These are phyloP conservation scores for Scheffersomyces cryptocercus DNA, from an alignment of 1,139 yeast species.

Conservation along the genomic window DNA sequence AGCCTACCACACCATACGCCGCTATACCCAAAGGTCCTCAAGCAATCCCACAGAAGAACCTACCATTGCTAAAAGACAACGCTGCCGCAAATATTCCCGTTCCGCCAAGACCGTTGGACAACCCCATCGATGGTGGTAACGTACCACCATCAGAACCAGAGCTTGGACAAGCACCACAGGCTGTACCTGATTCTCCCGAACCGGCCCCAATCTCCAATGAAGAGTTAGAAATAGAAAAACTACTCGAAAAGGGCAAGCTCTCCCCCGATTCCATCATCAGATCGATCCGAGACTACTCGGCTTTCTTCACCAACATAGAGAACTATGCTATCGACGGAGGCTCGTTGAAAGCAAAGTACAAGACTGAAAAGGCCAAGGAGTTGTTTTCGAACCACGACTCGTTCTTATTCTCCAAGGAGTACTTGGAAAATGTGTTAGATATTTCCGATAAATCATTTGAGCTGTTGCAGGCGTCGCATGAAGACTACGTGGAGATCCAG, in stretches of 20 bases:
- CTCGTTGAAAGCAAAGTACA: constrained; percentile 38
- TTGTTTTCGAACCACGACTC: constrained; percentile 22
- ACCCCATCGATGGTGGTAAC: no score
- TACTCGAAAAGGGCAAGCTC: not conserved
- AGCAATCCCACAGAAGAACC: not conserved
- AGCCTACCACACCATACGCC: no score
- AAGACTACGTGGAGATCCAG: constrained; percentile 28
- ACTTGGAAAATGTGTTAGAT: constrained; percentile 41
- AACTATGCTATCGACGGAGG: constrained; percentile 27
- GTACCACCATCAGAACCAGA: no score
- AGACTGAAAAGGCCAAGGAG: constrained; percentile 33
- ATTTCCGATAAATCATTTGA: constrained; percentile 31
- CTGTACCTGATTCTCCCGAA: not conserved
- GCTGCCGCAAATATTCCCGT: not conserved
- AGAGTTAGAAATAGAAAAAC: not conserved
- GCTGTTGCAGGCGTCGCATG: constrained; percentile 35
- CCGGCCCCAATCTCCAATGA: not conserved
- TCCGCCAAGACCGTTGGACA: no score
- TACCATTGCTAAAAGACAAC: not conserved
- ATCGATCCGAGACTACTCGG: constrained; percentile 27
- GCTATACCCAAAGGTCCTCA: not conserved
- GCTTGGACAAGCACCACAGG: not conserved
- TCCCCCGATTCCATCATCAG: not conserved
- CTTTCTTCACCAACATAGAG: constrained; percentile 35
- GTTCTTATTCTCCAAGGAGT: constrained; percentile 39